phyloP scores from a whole-genome alignment of 345 rosid genomes.

The Theobroma cacao region DNA sequence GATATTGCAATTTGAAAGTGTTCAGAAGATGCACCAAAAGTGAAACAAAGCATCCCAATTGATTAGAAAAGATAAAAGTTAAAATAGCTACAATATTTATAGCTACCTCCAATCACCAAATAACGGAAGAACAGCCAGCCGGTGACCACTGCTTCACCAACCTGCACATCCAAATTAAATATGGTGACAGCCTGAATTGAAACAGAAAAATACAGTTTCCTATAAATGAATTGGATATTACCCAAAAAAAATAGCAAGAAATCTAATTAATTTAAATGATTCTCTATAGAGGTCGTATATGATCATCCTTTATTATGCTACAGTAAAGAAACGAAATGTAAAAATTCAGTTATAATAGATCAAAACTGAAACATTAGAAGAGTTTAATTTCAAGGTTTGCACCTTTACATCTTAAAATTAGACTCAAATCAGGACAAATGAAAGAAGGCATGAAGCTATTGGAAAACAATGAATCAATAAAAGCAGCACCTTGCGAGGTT shows the following conservation, averaged over 20 bases:
- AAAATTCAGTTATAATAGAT: no score
- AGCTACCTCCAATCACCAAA: slow-evolving; percentile 94
- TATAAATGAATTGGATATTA: neutral
- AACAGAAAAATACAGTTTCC: neutral
- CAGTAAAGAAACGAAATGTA: no score
- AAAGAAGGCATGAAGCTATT: neutral
- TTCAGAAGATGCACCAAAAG: neutral
- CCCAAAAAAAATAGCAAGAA: neutral
- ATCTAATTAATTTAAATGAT: neutral
- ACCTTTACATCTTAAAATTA: no score
- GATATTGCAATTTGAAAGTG: neutral
- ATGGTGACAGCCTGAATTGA: neutral
- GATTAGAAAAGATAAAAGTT: neutral
- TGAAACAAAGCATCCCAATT: slow-evolving; percentile 3
- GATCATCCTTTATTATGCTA: no score
- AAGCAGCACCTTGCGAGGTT: slow-evolving; percentile 91
- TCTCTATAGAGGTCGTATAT: no score
- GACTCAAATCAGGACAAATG: no score
- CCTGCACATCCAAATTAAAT: slow-evolving; percentile 46
- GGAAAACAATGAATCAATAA: slow-evolving; percentile 12
- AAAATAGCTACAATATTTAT: neutral
- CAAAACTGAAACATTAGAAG: no score
- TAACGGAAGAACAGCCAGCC: slow-evolving; percentile 99
- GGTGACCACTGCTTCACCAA: slow-evolving; percentile 92
- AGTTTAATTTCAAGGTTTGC: no score